phyloP scores from a whole-genome alignment of 2,329 filamentous ascomycete genomes.

The Paecilomyces formosus region DNA sequence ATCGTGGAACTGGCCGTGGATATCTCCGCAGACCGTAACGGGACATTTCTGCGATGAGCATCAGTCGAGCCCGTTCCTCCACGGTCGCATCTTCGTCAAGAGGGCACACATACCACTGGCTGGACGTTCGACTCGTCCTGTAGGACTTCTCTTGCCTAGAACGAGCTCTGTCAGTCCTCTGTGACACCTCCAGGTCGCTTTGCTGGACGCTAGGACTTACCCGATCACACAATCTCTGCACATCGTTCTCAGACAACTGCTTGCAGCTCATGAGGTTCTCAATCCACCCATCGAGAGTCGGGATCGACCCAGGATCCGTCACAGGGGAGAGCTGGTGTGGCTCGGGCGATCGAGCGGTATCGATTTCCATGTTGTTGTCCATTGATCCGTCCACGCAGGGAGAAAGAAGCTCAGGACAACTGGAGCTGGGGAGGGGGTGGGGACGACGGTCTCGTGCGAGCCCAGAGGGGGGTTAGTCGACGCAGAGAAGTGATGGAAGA shows the following conservation, averaged over 20 bases:
- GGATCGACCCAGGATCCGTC: slow-evolving; percentile 80
- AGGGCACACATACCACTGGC: slow-evolving; percentile 69
- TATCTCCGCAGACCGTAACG: slow-evolving; percentile 97
- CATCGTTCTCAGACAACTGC: slow-evolving; percentile 88
- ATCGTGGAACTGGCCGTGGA: slow-evolving; percentile 98
- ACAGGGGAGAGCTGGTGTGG: slow-evolving; percentile 67
- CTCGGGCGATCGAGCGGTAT: slow-evolving; percentile 79
- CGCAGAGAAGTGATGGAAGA: slow-evolving; percentile 7
- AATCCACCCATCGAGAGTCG: slow-evolving; percentile 95
- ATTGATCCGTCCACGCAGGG: slow-evolving; percentile 42
- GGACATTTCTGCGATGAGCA: slow-evolving; percentile 71
- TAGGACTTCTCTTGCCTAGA: slow-evolving; percentile 84
- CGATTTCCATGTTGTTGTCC: slow-evolving; percentile 97
- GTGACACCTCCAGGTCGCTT: neutral
- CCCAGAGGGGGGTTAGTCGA: slow-evolving; percentile 8
- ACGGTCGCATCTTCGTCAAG: slow-evolving; percentile 2
- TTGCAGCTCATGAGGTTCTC: slow-evolving; percentile 98
- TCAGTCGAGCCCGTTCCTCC: slow-evolving; percentile 10
- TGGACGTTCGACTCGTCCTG: slow-evolving; percentile 98
- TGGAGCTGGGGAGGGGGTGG: slow-evolving; percentile 18
- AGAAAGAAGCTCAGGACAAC: slow-evolving; percentile 10
- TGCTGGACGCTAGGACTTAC: slow-evolving; percentile 45
- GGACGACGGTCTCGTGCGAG: slow-evolving; percentile 29
- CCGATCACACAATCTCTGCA: slow-evolving; percentile 96
- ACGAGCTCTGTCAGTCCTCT: slow-evolving; percentile 12